Evolutionary conservation across 306 rosid genomes (phyloP).

Genomic region (Medicago arabica): DNA sequence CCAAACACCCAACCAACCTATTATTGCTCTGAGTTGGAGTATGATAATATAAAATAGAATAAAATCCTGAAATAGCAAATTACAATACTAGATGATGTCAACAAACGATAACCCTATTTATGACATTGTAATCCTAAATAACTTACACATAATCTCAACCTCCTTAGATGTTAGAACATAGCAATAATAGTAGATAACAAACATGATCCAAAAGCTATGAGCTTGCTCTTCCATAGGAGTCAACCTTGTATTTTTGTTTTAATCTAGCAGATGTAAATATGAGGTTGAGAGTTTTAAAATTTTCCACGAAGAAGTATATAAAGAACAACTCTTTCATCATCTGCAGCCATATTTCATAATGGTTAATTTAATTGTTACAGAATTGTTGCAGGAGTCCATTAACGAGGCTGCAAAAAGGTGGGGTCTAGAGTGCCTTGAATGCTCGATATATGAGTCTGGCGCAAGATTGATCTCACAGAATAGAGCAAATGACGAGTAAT

Average conservation of each 20-base stretch:
- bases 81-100: not conserved
- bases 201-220: slow-evolving; percentile 1
- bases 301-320: not conserved
- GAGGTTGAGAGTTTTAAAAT: not conserved
- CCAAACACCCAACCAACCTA: not conserved
- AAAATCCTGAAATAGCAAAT: slow-evolving; percentile 9
- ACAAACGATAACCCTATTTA: not conserved
- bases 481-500: too few relatives aligned
- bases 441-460: slow-evolving; percentile 78
- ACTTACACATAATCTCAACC: not conserved
- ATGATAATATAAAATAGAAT: not conserved
- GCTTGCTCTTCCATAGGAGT: slow-evolving; percentile 8
- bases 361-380: slow-evolving; percentile 35
- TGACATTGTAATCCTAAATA: not conserved
- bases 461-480: slow-evolving; percentile 55
- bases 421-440: slow-evolving; percentile 95
- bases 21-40: not conserved
- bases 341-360: slow-evolving; percentile 20
- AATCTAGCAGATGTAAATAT: not conserved
- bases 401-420: slow-evolving; percentile 86
- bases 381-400: slow-evolving; percentile 71
- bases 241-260: slow-evolving; percentile 28
- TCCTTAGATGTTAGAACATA: slow-evolving; percentile 9
- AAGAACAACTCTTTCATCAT: slow-evolving; percentile 14
- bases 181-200: slow-evolving; percentile 16